phyloP scores from a whole-genome alignment of 768 basidiomycete species.

The Suillus alpinus region DNA sequence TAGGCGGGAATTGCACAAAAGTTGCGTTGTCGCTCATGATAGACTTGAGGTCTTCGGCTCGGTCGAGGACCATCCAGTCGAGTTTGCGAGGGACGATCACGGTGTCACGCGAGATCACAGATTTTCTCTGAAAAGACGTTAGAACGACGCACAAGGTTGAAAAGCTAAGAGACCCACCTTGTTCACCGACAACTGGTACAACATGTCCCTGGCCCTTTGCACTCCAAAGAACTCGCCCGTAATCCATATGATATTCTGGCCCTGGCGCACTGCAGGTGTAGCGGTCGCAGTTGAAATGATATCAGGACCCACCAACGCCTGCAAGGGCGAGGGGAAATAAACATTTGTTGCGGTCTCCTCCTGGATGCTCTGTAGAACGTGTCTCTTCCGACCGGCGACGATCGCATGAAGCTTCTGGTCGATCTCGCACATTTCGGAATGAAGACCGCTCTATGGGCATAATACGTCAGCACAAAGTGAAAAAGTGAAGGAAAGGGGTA shows the following conservation, averaged over 20 bases:
- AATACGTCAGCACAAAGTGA: constrained; percentile 10
- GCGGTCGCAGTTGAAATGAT: constrained; percentile 37
- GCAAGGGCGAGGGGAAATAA: constrained; percentile 88
- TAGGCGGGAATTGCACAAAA: constrained; percentile 88
- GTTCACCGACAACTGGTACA: constrained; percentile 80
- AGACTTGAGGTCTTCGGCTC: constrained; percentile 86
- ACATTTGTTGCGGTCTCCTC: constrained; percentile 98
- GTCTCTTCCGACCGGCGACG: constrained; percentile 85
- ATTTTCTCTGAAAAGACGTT: constrained; percentile 61
- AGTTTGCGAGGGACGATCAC: constrained; percentile 94
- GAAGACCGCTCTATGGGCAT: constrained; percentile 71
- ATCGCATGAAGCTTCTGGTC: constrained; percentile 93
- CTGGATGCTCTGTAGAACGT: constrained; percentile 85
- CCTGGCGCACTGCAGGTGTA: constrained; percentile 13
- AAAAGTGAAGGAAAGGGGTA: constrained; percentile 10
- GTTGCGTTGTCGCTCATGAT: constrained; percentile 97
- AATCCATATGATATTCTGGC: constrained; percentile 82
- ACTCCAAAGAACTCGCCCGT: constrained; percentile 98
- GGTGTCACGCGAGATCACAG: constrained; percentile 88
- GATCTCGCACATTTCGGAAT: constrained; percentile 89
- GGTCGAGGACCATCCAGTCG: constrained; percentile 98
- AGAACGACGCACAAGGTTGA: neutral
- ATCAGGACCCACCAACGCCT: constrained; percentile 78
- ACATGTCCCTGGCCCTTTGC: constrained; percentile 92
- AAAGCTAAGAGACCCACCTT: constrained; percentile 62